Percentiles rank a stretch among this genome's conserved stretches.
Conservation (phyloP, 2,329 filamentous ascomycete genomes). For the Colletotrichum sp. region DNA sequence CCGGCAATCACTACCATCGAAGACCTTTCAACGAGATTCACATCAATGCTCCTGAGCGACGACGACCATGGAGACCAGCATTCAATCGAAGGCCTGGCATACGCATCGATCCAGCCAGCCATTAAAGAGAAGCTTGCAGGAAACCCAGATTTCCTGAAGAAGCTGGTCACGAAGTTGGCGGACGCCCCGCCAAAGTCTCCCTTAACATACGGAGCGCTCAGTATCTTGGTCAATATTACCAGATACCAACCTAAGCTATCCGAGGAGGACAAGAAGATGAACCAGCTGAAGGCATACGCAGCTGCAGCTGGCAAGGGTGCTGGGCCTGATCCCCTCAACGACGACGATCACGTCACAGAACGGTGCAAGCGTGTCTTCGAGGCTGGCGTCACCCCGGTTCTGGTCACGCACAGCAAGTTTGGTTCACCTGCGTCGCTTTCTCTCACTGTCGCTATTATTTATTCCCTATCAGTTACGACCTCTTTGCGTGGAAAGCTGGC, state of each 20-base stretch:
- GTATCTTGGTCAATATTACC: conserved; percentile 85
- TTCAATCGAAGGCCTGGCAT: conserved; percentile 89
- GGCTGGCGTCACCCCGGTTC: conserved; percentile 74
- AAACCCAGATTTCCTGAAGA: conserved; percentile 71
- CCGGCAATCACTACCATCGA: conserved; percentile 66
- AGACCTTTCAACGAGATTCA: conserved; percentile 67
- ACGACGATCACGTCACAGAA: conserved; percentile 74
- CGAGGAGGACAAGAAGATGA: conserved; percentile 92
- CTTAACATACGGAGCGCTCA: conserved; percentile 83
- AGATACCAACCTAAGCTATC: conserved; percentile 77
- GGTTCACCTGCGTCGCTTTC: conserved; percentile 73
- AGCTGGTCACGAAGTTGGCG: conserved; percentile 67
- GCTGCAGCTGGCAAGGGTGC: conserved; percentile 75
- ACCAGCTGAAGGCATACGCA: conserved; percentile 91
- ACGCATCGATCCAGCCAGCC: conserved; percentile 82
- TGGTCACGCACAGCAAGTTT: conserved; percentile 77
- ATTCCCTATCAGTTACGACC: conserved; percentile 76
- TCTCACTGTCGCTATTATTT: conserved; percentile 77
- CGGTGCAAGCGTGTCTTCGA: conserved; percentile 82
- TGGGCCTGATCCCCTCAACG: conserved; percentile 70
- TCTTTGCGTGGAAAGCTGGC: conserved; percentile 79
- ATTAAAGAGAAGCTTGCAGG: conserved; percentile 82
- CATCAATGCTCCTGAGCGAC: conserved; percentile 66
- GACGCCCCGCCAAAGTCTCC: conserved; percentile 68
- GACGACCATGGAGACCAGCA: conserved; percentile 65